These are phyloP conservation scores for Streptanthus diversifolius DNA, from an alignment of 345 rosid species.

Conservation along the genomic window DNA sequence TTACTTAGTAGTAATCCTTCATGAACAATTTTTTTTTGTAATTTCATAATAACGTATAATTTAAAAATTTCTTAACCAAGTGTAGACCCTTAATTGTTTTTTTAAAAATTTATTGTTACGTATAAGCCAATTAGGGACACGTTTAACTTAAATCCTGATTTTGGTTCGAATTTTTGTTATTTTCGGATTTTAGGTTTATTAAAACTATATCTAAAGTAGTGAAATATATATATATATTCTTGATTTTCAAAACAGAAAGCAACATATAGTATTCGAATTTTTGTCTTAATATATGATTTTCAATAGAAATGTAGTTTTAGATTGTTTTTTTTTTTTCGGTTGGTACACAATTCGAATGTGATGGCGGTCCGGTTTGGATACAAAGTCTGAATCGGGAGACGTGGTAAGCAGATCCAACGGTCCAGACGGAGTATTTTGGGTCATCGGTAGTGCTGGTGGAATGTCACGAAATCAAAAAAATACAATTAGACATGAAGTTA, in stretches of 20 bases:
- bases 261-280: not conserved
- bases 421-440: not conserved
- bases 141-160: not conserved
- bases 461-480: slow-evolving; percentile 1
- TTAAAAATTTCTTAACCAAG: too few species aligned
- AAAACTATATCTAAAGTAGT: not conserved
- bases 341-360: not conserved
- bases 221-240: too few species aligned
- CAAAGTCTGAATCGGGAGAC: not conserved
- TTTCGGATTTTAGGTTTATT: too few species aligned
- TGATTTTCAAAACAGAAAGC: too few species aligned
- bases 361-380: not conserved
- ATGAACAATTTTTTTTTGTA: not conserved
- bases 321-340: not conserved
- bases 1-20: not conserved
- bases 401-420: slow-evolving; percentile 38
- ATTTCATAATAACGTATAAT: not conserved
- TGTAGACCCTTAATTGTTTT: too few species aligned
- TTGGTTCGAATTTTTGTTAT: not conserved
- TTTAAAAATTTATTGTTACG: too few species aligned
- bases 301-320: not conserved
- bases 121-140: too few species aligned
- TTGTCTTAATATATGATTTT: not conserved
- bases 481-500: not conserved
- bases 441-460: slow-evolving; percentile 20